Evolutionary conservation across 305 asterid species (phyloP), one percentile per base, ranked within the genome.

Genomic region (Rubia tinctorum): DNA sequence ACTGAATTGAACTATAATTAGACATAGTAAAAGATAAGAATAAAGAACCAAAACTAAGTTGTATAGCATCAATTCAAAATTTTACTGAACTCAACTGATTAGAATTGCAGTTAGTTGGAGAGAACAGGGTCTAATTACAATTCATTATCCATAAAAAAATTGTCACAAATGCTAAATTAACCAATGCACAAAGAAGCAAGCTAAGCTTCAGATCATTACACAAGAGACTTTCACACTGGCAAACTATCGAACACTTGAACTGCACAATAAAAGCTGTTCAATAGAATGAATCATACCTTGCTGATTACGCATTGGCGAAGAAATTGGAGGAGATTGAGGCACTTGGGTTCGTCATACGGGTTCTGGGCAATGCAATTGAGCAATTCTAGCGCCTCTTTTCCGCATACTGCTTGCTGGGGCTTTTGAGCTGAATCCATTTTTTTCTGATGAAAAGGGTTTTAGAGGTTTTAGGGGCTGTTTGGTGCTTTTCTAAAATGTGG

Each of bases 331-430:
- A 89, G 83, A 55, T 83, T 80, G 73, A 71, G 60, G 62, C 95
- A 89, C 80, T 85, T 89, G 17, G 82, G 85, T 55, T 83, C 80
- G 78, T 89, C 89, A 44, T 76, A 88, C 42, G 90, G 80, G 40
- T 86, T 79, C 63, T 85, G 88, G 42, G 86, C 75, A 18, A 84
- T 80, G 87, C 95, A 89, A 72, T 87, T 89, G 78, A 89, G 90
- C 65, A 89, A 85, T 81, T 84, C 84, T 27, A 87, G 76, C 18
- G 91, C 88, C 74, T 89, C 88, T 77, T 84, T 77, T 0, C 84
- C 91, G 74, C 95, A 89, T 6, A 85, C 85, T 15, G 88, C 85
- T 76, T 82, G 85, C 77, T 82, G 85, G 20, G 71, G 70, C 74
- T 73, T 79, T 70, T 71, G 82, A 45, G 86, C 72, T n/a, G 81